phyloP scores from a whole-genome alignment of 2,329 filamentous ascomycete genomes.

The Botrytis fragariae region DNA sequence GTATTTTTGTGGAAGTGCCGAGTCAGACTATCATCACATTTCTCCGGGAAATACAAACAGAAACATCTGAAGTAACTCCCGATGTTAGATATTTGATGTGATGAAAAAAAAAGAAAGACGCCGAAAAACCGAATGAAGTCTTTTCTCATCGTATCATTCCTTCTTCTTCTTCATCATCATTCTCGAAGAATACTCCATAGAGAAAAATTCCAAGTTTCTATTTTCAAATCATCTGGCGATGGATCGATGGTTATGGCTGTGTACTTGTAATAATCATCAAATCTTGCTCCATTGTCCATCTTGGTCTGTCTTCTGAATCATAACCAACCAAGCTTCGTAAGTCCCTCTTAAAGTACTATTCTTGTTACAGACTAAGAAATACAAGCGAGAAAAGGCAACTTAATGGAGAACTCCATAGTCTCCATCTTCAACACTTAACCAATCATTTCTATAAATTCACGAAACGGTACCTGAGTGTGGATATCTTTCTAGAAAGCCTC shows the following conservation, averaged over 20 bases:
- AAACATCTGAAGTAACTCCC: not conserved
- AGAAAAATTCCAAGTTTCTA: not conserved
- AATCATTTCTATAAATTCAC: not conserved
- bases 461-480: constrained; percentile 16
- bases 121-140: too few species aligned
- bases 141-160: not conserved
- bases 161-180: not conserved
- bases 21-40: not conserved
- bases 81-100: not conserved
- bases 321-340: constrained; percentile 9
- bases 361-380: constrained; percentile 9
- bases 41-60: not conserved
- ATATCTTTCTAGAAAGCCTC: not conserved
- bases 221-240: not conserved
- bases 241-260: not conserved
- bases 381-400: constrained; percentile 13
- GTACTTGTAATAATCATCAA: not conserved
- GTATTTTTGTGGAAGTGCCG: not conserved
- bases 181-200: not conserved
- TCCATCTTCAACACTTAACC: not conserved
- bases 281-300: not conserved
- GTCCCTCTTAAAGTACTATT: constrained; percentile 1
- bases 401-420: not conserved
- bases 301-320: not conserved
- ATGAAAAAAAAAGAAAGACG: not conserved